Evolutionary conservation across 768 basidiomycete species (phyloP), one percentile per base, ranked within the genome.

Genomic region (Lepiota brunneoincarnata): DNA sequence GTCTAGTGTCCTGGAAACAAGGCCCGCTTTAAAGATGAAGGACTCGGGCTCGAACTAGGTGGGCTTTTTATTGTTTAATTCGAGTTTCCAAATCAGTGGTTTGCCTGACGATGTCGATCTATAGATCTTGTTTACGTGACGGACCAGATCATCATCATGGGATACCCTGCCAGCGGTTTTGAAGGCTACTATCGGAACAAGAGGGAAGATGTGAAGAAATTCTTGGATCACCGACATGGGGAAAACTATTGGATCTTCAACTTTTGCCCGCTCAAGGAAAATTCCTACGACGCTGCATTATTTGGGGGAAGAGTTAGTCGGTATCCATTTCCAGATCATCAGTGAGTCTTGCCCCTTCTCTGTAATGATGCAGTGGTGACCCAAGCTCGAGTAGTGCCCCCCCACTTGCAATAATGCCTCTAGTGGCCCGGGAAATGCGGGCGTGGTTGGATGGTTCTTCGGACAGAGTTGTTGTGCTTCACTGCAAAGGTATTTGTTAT

Each of bases 241-340:
- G 77, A 83, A 61, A 84, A 91, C 62, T 94, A 82, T 65, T 89
- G 91, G 86, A 81, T 94, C 9, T 93, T 91, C 77, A 94, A 96
- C 67, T 84, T 94, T 55, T 94, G 92, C 59, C 91, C 92, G 0
- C 61, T 86, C 6, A 76, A 74, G 58, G 93, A 94, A 68, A 94
- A 94, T 64, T 78, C 83, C 5, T 96, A 96, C 67, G 79, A 84
- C 2, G 72, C 85, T 2, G 69, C 71, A 42, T 70, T 85, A 35
- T 94, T 94, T 64, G 78, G 79, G 11, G 83, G 85, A 6, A 75
- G 89, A 38, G 87, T 93, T 15, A 91, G 87, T 61, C 74, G 92
- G 48, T 93, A 88, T 63, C 93, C 93, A 0, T 93, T 91, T 64
- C 93, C 93, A 18, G 93, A 95, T 64, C 93, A 95, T 64, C 89